Base-by-base conservation (phyloP, 139 green algal species). In the Picochlorum costavermella region DNA sequence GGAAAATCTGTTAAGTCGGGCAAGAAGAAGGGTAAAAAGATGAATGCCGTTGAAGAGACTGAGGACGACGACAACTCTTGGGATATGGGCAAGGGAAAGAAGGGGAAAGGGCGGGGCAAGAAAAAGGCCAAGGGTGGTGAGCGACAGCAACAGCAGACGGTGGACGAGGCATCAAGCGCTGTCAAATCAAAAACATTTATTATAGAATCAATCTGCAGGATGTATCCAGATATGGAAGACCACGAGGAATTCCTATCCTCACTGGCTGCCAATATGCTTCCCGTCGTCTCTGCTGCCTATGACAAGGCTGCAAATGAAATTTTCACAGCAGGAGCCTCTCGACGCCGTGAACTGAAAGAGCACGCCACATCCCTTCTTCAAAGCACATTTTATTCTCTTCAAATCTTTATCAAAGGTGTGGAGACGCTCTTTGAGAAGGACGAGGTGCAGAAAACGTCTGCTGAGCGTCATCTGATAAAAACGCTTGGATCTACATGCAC, bases 301-400 rank as follows among this genome's bases (percentile, higher is more conserved):
- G 80, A 87, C 43, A 63, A 70, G 10, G 72, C 78, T 4, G 75
- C 89, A 50, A 33, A 73, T 9, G 82, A 72, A 3, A 84, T 84
- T 23, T 87, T 92, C 61, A 84, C 74, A 9, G 78, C 84, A 23
- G 81, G 83, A 6, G 84, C 85, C 12, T 88, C 90, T 72, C 72
- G 74, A n/a, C 65, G 84, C 44, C 69, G 78, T 31, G 71, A 72
- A 2, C 57, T 70, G 59, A 80, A 78, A 16, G 88, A 94, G 6
- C 57, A 62, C 6, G 64, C 86, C 3, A 51, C 69, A 4, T n/a
- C 46, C 4, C 57, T 44, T 10, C 30, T 77, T 33, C 29, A 76
- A 2, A 29, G 26, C 2, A 60, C 62, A 9, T 73, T 57, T 45
- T 36, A 78, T 57, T 69, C 50, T 60, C 48, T 94, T 68, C 78